Base-by-base conservation (phyloP, 805 yeast genomes). In the Yamadazyma endophytica region DNA sequence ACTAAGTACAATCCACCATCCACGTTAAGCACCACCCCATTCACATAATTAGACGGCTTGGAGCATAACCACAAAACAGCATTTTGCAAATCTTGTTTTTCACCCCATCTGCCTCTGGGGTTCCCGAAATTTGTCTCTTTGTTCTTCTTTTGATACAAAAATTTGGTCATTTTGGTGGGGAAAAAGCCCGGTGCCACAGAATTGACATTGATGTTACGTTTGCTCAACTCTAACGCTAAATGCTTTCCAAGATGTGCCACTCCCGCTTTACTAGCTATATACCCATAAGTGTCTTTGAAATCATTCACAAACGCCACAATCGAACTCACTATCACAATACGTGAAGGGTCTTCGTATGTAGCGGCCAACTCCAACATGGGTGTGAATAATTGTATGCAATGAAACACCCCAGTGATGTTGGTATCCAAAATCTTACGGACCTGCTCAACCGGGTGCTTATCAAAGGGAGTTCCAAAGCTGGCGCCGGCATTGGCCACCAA, bases 401-500 rank as follows among this genome's bases (percentile, higher is more conserved):
- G 63, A 52, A 78, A 79, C 17, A 79, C 83, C 13, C 82, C 81
- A 31, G 70, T 66, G 20, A 79, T 64, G 42, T 79, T 79, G 37
- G 78, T 63, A 33, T 67, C 71, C 46, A 77, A 46, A 6, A 79
- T 79, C 52, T 77, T 77, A 41, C 65, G 70, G 36, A 79, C 49
- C 1, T 80, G 82, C 2, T 52, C 35, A 20, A 73, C 74, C 2
- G 82, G 74, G 45, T 79, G 84, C 9, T 55, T 52, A 13, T 60
- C 73, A 28, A 79, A 53, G 8, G 70, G 69, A 1, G 72, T 75
- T 14, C 85, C 86, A 84, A 83, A 79, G 3, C 78, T 54, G 6
- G 84, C 83, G n/a, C 86, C 86, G 4, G 86, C 85, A 43, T 79
- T 79, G 26, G 84, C 82, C 42, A 77, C 64, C 39, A 79, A 60